Evolutionary conservation across 768 basidiomycete genomes (phyloP).

Genomic region (Mycena maculata): DNA sequence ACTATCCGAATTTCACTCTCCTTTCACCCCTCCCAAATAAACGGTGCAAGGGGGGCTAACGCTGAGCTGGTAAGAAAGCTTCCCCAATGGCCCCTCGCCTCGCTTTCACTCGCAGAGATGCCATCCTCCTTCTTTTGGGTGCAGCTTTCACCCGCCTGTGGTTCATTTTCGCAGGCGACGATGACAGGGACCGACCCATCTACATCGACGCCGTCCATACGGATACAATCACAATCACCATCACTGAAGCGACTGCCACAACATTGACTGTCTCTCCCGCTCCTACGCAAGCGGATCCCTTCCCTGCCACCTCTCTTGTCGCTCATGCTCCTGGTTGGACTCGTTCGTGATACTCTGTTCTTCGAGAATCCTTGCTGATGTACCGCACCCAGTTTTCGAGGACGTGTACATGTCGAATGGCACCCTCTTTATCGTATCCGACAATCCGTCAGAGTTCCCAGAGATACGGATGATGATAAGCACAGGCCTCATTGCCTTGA

Average conservation of each 20-base stretch:
- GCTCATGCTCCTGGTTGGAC: constrained; percentile 20
- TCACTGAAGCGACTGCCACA: background rate
- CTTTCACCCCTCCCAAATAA: no score
- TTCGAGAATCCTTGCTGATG: no score
- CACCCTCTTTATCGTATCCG: constrained; percentile 76
- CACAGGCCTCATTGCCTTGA: constrained; percentile 67
- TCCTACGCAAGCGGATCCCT: background rate
- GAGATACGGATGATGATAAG: constrained; percentile 72
- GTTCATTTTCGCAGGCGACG: constrained; percentile 36
- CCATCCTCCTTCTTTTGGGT: constrained; percentile 66
- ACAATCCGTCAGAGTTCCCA: constrained; percentile 48
- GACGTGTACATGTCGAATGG: constrained; percentile 83
- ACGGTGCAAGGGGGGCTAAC: no score
- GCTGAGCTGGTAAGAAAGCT: no score
- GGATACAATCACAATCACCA: background rate
- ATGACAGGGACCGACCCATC: background rate
- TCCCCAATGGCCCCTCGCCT: constrained; percentile 51
- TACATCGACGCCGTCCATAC: background rate
- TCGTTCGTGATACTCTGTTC: no score
- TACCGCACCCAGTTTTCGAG: constrained; percentile 51
- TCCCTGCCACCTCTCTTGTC: constrained; percentile 1
- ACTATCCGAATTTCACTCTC: no score
- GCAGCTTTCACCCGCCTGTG: constrained; percentile 66
- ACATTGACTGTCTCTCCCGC: background rate
- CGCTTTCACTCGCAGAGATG: constrained; percentile 64